A percentile compares a stretch with the other conserved stretches of the same genome.
Conservation (phyloP, 2,329 filamentous ascomycete genomes). For the Colletotrichum karsti region DNA sequence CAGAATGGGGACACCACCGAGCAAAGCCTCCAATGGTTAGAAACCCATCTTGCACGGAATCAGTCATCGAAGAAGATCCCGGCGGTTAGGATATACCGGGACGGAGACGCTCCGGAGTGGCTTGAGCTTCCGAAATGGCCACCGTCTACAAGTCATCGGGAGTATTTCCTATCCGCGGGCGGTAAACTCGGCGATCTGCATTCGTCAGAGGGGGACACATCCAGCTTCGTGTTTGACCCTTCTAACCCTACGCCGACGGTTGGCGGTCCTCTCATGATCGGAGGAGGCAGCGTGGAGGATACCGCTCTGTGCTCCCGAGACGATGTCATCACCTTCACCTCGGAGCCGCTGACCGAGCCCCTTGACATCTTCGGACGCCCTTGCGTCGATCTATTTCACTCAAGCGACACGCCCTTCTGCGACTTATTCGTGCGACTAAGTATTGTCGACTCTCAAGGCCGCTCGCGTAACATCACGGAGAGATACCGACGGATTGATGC, state of each 20-base stretch:
- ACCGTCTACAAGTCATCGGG: neutral
- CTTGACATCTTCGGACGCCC: constrained; percentile 33
- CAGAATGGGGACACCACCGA: neutral
- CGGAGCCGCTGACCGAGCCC: constrained; percentile 26
- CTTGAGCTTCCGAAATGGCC: constrained; percentile 25
- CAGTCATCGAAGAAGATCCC: neutral
- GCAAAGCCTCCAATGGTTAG: constrained; percentile 23
- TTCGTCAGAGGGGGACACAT: neutral
- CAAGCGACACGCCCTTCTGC: constrained; percentile 33
- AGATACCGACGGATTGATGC: constrained; percentile 31
- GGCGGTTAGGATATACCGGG: constrained; percentile 17
- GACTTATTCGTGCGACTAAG: constrained; percentile 35
- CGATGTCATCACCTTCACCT: constrained; percentile 35
- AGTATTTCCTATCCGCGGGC: constrained; percentile 8
- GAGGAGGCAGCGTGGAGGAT: constrained; percentile 31
- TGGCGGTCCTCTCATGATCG: constrained; percentile 26
- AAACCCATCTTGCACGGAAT: neutral
- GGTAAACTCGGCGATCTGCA: neutral
- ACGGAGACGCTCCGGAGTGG: constrained; percentile 30
- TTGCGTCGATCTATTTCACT: constrained; percentile 32
- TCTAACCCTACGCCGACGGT: constrained; percentile 34
- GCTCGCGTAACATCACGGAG: constrained; percentile 34
- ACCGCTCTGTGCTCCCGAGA: constrained; percentile 25
- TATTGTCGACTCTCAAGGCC: constrained; percentile 33
- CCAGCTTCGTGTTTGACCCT: constrained; percentile 34